Evolutionary conservation across 768 basidiomycete genomes (phyloP).

Genomic region (Tremella fuciformis): DNA sequence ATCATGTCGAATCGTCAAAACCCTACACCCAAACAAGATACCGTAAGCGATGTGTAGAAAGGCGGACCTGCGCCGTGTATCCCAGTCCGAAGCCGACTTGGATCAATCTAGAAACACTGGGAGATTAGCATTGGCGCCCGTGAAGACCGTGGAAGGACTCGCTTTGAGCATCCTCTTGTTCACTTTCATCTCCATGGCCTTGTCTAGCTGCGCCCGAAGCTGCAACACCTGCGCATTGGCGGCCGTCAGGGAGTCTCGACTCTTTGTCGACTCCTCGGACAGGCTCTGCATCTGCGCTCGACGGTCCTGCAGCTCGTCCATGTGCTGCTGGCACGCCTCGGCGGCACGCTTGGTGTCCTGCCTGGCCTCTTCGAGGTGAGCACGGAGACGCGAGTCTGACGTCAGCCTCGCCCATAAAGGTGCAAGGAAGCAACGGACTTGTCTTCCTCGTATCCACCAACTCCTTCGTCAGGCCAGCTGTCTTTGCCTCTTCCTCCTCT

Average conservation of each 20-base stretch:
- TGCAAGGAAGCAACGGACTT: conserved; percentile 17
- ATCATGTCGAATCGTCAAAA: too few species aligned
- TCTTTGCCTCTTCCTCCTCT: conserved; percentile 21
- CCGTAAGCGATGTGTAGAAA: too few species aligned
- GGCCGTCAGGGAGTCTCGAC: conserved; percentile 24
- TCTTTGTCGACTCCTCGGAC: conserved; percentile 18
- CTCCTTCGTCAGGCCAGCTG: conserved; percentile 26
- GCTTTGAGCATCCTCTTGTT: conserved; percentile 45
- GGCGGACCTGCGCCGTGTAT: too few species aligned
- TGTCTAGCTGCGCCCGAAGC: conserved; percentile 43
- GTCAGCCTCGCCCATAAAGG: not conserved
- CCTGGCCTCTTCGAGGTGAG: conserved; percentile 37
- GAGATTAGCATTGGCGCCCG: too few species aligned
- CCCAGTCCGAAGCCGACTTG: too few species aligned
- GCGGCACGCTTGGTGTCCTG: conserved; percentile 22
- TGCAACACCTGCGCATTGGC: conserved; percentile 35
- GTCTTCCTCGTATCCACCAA: conserved; percentile 35
- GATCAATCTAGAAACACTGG: too few species aligned
- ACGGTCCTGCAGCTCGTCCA: conserved; percentile 27
- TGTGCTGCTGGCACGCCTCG: conserved; percentile 30
- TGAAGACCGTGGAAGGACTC: conserved; percentile 18
- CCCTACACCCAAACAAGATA: too few species aligned
- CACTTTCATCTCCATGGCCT: conserved; percentile 34
- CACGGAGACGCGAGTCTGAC: conserved; percentile 32
- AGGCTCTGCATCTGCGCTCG: conserved; percentile 25